Conservation (phyloP, 805 yeast species). For the Danielia oregonensis region DNA sequence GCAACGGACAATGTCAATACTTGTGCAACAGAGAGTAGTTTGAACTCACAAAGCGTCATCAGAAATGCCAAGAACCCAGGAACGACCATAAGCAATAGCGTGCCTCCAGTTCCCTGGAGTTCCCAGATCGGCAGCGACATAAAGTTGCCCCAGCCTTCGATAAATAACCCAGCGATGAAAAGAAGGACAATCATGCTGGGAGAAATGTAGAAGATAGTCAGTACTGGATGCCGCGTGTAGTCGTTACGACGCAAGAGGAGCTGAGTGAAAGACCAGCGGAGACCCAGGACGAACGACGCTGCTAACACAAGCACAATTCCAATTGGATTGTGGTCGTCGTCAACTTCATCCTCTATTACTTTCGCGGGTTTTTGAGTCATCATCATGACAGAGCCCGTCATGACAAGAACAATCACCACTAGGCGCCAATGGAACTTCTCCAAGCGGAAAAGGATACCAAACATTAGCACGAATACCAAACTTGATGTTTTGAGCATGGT, state of each 20-base stretch:
- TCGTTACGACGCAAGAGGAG: constrained; percentile 61
- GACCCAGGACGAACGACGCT: constrained; percentile 80
- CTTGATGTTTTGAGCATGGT: constrained; percentile 92
- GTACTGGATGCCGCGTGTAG: constrained; percentile 68
- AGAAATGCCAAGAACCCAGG: constrained; percentile 88
- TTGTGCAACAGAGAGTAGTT: constrained; percentile 74
- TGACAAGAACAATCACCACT: constrained; percentile 63
- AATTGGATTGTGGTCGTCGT: constrained; percentile 23
- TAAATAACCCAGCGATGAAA: constrained; percentile 54
- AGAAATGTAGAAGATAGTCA: constrained; percentile 77
- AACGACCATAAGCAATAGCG: constrained; percentile 56
- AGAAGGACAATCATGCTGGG: constrained; percentile 76
- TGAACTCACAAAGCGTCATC: constrained; percentile 87
- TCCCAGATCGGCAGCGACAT: constrained; percentile 58
- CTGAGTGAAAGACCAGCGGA: constrained; percentile 95
- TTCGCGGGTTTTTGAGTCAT: constrained; percentile 61
- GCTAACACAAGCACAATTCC: constrained; percentile 75
- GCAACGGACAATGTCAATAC: constrained; percentile 85
- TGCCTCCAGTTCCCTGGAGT: constrained; percentile 50
- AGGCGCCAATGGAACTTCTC: constrained; percentile 72
- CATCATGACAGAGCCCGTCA: constrained; percentile 81
- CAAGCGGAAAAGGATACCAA: constrained; percentile 77
- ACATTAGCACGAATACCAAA: constrained; percentile 81
- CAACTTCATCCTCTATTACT: constrained; percentile 14
- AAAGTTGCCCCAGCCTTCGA: constrained; percentile 67